Conservation (phyloP, 2,329 filamentous ascomycete genomes). For the Paecilomyces fulvus region DNA sequence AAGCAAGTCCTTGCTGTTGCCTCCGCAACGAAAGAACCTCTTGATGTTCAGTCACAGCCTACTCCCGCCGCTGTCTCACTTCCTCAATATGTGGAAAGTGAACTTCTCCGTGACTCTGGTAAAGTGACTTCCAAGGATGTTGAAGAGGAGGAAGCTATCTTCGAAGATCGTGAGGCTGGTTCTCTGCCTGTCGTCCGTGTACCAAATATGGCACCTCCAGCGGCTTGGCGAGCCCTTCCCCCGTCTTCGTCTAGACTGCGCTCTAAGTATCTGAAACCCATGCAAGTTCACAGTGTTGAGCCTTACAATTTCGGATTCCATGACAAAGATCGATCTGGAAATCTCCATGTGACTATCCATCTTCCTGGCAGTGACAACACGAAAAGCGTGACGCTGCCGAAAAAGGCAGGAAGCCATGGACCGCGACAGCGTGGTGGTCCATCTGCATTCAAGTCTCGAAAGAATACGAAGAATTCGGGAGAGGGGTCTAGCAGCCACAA, state of each 20-base stretch:
- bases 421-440: conserved; percentile 18
- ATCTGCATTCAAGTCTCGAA: conserved; percentile 21
- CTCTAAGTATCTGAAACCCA: conserved; percentile 45
- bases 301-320: conserved; percentile 32
- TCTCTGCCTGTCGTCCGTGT: conserved; percentile 64
- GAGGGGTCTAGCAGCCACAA: conserved; percentile 16
- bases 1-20: conserved; percentile 52
- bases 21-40: conserved; percentile 58
- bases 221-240: conserved; percentile 50
- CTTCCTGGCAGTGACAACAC: conserved; percentile 39
- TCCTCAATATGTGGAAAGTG: conserved; percentile 37
- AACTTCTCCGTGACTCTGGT: conserved; percentile 32
- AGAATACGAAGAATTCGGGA: conserved; percentile 19
- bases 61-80: conserved; percentile 63
- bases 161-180: conserved; percentile 72
- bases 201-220: conserved; percentile 54
- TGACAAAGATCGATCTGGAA: conserved; percentile 30
- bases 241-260: conserved; percentile 24
- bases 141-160: conserved; percentile 71
- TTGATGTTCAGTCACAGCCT: conserved; percentile 48
- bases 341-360: conserved; percentile 34
- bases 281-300: conserved; percentile 44
- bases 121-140: conserved; percentile 56
- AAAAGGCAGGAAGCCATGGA: conserved; percentile 19
- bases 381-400: conserved; percentile 8